A percentile compares a stretch with the other conserved stretches of the same genome.
Evolutionary conservation across 345 rosid species (phyloP).

Genomic region (Pelargonium nanum): DNA sequence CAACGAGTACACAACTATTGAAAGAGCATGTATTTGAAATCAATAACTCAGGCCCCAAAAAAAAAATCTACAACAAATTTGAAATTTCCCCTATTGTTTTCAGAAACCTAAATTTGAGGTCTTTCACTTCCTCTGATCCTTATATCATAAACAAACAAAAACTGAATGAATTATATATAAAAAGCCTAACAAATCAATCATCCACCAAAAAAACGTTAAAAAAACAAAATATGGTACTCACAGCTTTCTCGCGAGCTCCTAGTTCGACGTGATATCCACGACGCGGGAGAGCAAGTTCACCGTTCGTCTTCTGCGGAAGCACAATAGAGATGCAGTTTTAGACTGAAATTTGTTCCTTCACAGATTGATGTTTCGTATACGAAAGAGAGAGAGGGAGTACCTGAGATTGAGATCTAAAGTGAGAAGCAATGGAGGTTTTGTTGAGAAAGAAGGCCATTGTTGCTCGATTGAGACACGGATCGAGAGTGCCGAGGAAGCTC

Average conservation of each 20-base stretch:
- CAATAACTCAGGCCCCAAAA: too few relatives aligned
- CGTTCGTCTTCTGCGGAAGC: constrained; percentile 31
- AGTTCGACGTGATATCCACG: constrained; percentile 73
- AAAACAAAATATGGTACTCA: constrained; percentile 21
- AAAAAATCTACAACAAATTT: too few relatives aligned
- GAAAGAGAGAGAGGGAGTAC: constrained; percentile 15
- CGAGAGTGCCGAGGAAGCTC: not conserved
- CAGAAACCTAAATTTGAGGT: not conserved
- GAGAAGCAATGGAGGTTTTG: constrained; percentile 34
- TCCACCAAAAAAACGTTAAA: not conserved
- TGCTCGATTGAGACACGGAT: not conserved
- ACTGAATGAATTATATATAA: too few relatives aligned
- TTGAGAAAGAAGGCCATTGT: constrained; percentile 58
- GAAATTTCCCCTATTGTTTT: too few relatives aligned
- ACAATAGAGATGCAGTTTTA: not conserved
- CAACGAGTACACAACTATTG: too few relatives aligned
- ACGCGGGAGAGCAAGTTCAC: constrained; percentile 26
- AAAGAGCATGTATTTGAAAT: too few relatives aligned
- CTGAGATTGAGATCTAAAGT: constrained; percentile 51
- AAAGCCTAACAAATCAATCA: not conserved
- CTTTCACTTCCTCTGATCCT: too few relatives aligned
- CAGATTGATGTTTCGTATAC: not conserved
- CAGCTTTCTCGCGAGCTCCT: constrained; percentile 91
- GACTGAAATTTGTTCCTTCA: constrained; percentile 4
- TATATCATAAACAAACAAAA: too few relatives aligned